Evolutionary conservation across 2,329 filamentous ascomycete species (phyloP), one percentile per base, ranked within the genome.

Genomic region (Byssoonygena ceratinophila): DNA sequence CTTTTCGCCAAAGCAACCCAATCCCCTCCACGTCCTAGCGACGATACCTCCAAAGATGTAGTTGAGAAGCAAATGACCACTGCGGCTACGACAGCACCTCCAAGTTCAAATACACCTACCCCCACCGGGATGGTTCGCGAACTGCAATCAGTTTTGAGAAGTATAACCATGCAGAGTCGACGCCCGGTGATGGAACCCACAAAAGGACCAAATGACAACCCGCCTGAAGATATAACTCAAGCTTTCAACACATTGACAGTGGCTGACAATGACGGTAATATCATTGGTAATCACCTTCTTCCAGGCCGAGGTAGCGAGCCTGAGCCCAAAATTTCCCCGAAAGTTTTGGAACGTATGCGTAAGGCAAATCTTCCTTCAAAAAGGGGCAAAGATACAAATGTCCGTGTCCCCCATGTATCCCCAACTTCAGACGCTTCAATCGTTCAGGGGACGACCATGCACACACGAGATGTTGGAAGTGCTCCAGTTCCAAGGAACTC

Each of bases 261-360:
- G 14, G 8, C 40, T 6, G n/a, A 46, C 20, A 32, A 46, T 27
- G 41, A 27, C 1, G 31, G 20, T 22, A 47, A 53, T 41, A 55
- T 59, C 36, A 55, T 62, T 43, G 61, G 61, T 6, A 54, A 61
- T 36, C 60, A 63, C 55, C 41, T 60, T n/a, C 54, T 63, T 3
- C 61, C 61, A 32, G 60, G 61, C 29, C 53, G 54, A 11, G 25
- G 25, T 8, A 18, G 22, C n/a, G 31, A 49, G 29, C 11, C 8
- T 1, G 32, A 52, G 3, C 16, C 39, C 37, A 25, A 16, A 20
- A 12, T 40, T 31, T n/a, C 23, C 18, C 9, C 23, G 12, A 6
- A 16, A 9, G 8, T n/a, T 29, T 4, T 20, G 29, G 22, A 31
- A 22, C n/a, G 5, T 29, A 20, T n/a, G 25, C 14, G 31, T 4